A percentile compares a stretch with the other conserved stretches of the same genome.
phyloP scores from a whole-genome alignment of 1,284 basidiomycete genomes.

The Sporisorium iseilematis-ciliati region DNA sequence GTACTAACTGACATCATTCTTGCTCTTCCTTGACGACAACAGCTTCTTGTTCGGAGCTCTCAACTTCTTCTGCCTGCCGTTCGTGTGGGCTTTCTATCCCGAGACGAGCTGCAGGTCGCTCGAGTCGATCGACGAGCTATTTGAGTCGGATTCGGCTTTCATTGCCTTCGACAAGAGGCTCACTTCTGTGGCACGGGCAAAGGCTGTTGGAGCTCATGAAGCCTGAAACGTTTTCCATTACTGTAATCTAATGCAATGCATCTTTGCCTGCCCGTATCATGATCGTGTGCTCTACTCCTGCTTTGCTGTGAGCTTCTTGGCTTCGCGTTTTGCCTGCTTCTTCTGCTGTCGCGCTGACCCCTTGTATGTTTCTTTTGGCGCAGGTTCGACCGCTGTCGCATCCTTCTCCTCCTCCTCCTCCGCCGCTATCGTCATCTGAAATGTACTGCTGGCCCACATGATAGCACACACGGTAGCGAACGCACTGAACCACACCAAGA shows the following conservation, averaged over 20 bases:
- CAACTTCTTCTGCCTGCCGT: constrained; percentile 42
- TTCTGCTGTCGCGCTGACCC: constrained; percentile 31
- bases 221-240: neutral
- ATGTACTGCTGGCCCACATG: constrained; percentile 35
- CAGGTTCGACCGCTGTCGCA: neutral
- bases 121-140: constrained; percentile 44
- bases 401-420: constrained; percentile 16
- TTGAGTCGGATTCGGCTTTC: constrained; percentile 27
- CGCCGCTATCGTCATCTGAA: constrained; percentile 16
- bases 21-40: neutral
- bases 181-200: constrained; percentile 10
- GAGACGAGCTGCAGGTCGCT: constrained; percentile 41
- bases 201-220: neutral
- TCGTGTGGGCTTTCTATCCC: constrained; percentile 36
- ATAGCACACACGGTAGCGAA: constrained; percentile 26
- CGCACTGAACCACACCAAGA: constrained; percentile 24
- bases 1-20: too few relatives aligned
- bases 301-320: constrained; percentile 31
- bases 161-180: constrained; percentile 27
- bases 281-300: constrained; percentile 2
- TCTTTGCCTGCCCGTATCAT: neutral
- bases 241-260: neutral
- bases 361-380: neutral
- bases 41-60: constrained; percentile 39
- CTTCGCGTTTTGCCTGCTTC: constrained; percentile 44